These are phyloP conservation scores for Volutella citrinella DNA, from an alignment of 2,329 filamentous ascomycete genomes.

Conservation along the genomic window DNA sequence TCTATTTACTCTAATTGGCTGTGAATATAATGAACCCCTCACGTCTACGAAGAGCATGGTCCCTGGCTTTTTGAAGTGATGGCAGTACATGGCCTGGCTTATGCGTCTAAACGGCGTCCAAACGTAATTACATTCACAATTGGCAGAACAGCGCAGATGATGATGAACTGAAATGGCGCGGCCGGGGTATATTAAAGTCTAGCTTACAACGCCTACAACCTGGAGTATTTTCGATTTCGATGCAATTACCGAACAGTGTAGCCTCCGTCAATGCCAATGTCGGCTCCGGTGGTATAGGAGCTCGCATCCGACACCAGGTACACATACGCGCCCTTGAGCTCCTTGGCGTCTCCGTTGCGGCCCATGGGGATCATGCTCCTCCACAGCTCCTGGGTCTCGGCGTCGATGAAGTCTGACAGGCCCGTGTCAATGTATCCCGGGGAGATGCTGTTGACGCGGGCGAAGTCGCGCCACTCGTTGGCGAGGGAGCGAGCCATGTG, in stretches of 20 bases:
- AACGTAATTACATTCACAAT: no score
- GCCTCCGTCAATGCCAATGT: conserved; percentile 70
- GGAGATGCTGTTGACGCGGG: conserved; percentile 63
- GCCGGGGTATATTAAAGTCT: no score
- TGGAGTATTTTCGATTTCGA: no score
- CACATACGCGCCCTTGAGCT: conserved; percentile 75
- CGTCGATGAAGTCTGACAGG: conserved; percentile 62
- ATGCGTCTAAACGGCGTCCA: no score
- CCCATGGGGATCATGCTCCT: conserved; percentile 72
- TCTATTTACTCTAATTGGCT: no score
- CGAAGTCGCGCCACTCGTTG: conserved; percentile 68
- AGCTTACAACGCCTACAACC: no score
- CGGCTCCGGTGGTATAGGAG: conserved; percentile 70
- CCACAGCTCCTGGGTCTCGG: conserved; percentile 70
- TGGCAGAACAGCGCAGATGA: no score
- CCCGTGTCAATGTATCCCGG: conserved; percentile 69
- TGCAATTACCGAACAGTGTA: conserved; percentile 50
- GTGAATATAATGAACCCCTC: no score
- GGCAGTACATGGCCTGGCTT: no score
- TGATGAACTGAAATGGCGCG: no score
- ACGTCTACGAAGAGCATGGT: no score
- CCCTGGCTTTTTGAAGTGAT: no score
- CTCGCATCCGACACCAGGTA: conserved; percentile 74
- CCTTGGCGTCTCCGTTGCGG: conserved; percentile 63
- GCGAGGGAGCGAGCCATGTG: conserved; percentile 47